Conservation (phyloP, 345 rosid species). For the Cochlearia excelsa region DNA sequence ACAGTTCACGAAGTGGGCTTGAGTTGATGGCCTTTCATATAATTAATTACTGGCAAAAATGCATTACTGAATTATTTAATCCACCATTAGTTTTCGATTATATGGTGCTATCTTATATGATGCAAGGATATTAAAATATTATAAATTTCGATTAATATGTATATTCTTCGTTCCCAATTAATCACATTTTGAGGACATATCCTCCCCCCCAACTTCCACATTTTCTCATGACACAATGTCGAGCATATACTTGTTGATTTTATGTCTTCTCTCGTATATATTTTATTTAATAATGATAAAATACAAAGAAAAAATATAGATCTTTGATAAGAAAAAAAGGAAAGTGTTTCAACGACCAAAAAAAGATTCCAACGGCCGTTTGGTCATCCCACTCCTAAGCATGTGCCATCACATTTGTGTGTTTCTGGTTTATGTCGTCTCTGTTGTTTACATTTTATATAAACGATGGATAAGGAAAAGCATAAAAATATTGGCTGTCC, state of each 20-base stretch:
- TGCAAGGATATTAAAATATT: not conserved
- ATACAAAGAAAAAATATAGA: not conserved
- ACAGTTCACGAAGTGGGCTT: too few relatives aligned
- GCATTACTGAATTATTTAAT: not conserved
- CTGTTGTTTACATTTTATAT: too few relatives aligned
- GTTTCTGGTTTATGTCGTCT: too few relatives aligned
- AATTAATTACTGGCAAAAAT: too few relatives aligned
- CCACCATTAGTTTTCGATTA: conserved; percentile 2
- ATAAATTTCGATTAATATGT: too few relatives aligned
- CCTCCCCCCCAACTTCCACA: not conserved
- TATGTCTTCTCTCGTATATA: conserved; percentile 11
- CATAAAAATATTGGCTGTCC: conserved; percentile 22
- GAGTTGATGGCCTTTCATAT: too few relatives aligned
- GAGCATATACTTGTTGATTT: conserved; percentile 7
- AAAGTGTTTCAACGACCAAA: conserved; percentile 24
- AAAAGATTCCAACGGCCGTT: conserved; percentile 29
- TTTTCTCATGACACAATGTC: conserved; percentile 17
- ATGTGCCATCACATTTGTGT: conserved; percentile 17
- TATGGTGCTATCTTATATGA: conserved; percentile 19
- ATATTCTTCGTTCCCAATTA: too few relatives aligned
- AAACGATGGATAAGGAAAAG: not conserved
- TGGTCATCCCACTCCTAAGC: conserved; percentile 15
- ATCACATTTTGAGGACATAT: not conserved
- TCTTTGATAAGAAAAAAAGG: not conserved
- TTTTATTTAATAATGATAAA: not conserved